Base-by-base conservation (phyloP, 495 filamentous ascomycete species). In the Aspergillus mulundensis region DNA sequence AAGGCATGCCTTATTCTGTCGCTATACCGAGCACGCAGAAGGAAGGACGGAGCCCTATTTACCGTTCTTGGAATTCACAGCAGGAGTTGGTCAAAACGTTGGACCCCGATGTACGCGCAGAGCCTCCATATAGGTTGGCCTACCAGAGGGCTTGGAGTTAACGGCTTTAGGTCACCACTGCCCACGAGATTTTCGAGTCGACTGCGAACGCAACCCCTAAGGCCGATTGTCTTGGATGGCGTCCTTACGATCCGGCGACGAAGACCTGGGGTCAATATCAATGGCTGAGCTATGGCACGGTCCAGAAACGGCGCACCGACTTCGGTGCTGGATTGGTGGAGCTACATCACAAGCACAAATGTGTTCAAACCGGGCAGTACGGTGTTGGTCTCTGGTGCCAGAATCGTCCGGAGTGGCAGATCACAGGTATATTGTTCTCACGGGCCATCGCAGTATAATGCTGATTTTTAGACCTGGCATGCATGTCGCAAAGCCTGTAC, bases 331-430 rank as follows among this genome's bases (percentile, higher is more conserved):
- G 95, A 50, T 71, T 97, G 49, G 86, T 90, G 43, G 84, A 92
- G 70, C 70, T 97, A 63, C 89, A 95, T 69, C 77, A 87, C 60
- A 80, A 83, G 57, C 76, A 82, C 55, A 87, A 87, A 7, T 76
- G 88, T 46, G 58, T 62, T 54, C 66, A 67, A 34, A 76, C 77
- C 8, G 81, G 79, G 30, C 88, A 93, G 72, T 89, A 94, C 66
- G 90, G 87, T 47, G 81, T 97, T 56, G 94, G 94, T 30, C 73
- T 98, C 16, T 98, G 94, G 94, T 90, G 89, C 54, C 90, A 93
- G 75, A 98, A 98, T 70, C 84, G 94, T 50, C 88, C 93, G 6
- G 94, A 98, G 71, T 98, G 94, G 94, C 94, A 98, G 78, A 87
- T 98, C 52, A 85, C 89, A 44, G 89, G 88, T 47, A 28, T 15